Conservation (phyloP, 805 yeast species). For the Candida nanaspora region DNA sequence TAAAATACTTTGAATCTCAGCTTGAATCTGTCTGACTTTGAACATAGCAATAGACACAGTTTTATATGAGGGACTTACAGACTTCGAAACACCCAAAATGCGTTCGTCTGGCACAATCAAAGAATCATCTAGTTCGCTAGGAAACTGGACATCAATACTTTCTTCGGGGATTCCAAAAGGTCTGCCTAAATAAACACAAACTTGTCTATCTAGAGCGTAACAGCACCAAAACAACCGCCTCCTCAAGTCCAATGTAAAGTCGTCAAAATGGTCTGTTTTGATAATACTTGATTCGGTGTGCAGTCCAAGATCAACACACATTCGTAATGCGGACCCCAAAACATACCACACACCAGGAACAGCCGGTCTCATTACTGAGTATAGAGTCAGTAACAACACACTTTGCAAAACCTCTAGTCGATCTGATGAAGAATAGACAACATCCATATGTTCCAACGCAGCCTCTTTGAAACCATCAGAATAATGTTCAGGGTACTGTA, state of each 20-base stretch:
- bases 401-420: constrained; percentile 71
- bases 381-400: constrained; percentile 56
- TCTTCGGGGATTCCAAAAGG: constrained; percentile 89
- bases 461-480: constrained; percentile 67
- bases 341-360: constrained; percentile 92
- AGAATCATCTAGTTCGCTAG: constrained; percentile 70
- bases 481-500: constrained; percentile 56
- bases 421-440: constrained; percentile 50
- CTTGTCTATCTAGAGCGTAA: constrained; percentile 78
- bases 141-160: constrained; percentile 62
- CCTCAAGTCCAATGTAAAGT: constrained; percentile 59
- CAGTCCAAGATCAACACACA: constrained; percentile 78
- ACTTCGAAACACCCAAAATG: constrained; percentile 7
- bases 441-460: constrained; percentile 52
- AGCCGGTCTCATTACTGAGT: constrained; percentile 82
- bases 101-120: constrained; percentile 34
- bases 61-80: constrained; percentile 46
- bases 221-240: constrained; percentile 85
- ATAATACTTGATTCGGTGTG: constrained; percentile 50
- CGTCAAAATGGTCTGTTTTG: constrained; percentile 27
- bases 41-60: constrained; percentile 60
- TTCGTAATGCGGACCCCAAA: constrained; percentile 69
- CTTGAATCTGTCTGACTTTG: constrained; percentile 65
- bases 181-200: constrained; percentile 78
- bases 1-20: constrained; percentile 63